Percentiles rank a stretch among this genome's conserved stretches.
Conservation (phyloP, 2,329 filamentous ascomycete genomes). For the Samsoniella hepiali region DNA sequence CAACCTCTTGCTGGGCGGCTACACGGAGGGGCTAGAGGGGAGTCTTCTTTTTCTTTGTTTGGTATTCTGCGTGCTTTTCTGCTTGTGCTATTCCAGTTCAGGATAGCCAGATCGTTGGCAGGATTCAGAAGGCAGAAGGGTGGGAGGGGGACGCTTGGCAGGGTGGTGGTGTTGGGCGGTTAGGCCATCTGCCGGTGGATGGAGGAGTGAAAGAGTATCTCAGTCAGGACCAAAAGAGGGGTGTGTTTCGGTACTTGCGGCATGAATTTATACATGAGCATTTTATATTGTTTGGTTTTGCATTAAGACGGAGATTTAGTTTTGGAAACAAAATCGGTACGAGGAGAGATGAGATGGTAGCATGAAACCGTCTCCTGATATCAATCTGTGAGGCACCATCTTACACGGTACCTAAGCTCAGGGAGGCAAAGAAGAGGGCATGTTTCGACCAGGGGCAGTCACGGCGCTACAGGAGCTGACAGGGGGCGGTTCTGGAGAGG, state of each 20-base stretch:
- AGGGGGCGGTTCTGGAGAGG: neutral
- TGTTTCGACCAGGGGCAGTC: conserved; percentile 3
- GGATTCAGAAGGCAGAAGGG: neutral
- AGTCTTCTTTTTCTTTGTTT: too few species aligned
- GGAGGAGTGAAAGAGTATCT: neutral
- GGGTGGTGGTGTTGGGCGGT: neutral
- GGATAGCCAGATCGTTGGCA: neutral
- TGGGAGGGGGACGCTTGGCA: neutral
- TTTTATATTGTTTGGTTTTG: neutral
- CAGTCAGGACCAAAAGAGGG: neutral
- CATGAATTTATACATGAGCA: too few species aligned
- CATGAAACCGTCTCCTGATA: neutral
- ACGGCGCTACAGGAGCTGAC: neutral
- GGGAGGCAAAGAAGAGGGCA: too few species aligned
- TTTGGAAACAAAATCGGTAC: neutral
- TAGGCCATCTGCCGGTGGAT: neutral
- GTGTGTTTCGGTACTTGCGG: neutral
- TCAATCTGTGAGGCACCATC: neutral
- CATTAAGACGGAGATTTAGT: neutral
- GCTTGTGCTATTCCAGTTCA: neutral
- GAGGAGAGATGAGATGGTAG: neutral
- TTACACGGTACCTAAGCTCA: too few species aligned
- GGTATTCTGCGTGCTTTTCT: neutral
- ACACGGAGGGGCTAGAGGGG: neutral
- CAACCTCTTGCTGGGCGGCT: neutral